A percentile compares a stretch with the other conserved stretches of the same genome.
phyloP scores from a whole-genome alignment of 495 filamentous ascomycete species.

The Lichenothelia convexa region DNA sequence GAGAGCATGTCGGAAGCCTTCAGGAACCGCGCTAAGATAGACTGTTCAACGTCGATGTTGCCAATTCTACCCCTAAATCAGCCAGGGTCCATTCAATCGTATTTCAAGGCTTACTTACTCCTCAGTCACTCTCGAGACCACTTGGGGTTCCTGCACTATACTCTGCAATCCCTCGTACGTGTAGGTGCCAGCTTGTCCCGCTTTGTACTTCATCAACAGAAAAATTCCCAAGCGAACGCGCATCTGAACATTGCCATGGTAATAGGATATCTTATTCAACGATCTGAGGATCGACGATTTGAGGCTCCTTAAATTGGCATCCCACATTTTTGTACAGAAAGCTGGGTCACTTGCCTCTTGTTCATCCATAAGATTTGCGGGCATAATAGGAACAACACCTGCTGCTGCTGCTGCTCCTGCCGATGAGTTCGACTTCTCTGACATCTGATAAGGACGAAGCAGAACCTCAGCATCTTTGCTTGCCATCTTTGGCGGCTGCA shows the following conservation, averaged over 20 bases:
- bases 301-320: not conserved
- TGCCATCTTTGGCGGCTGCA: conserved; percentile 3
- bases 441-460: conserved; percentile 1
- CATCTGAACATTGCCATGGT: conserved; percentile 12
- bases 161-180: conserved; percentile 7
- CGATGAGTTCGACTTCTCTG: not conserved
- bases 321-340: not conserved
- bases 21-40: conserved; percentile 1
- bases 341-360: too few relatives aligned
- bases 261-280: conserved; percentile 9
- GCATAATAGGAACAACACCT: too few relatives aligned
- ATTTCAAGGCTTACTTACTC: conserved; percentile 9
- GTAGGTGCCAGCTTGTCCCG: conserved; percentile 2
- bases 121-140: conserved; percentile 8
- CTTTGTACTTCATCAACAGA: conserved; percentile 4
- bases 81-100: too few relatives aligned
- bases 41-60: conserved; percentile 4
- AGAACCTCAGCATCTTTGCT: conserved; percentile 1
- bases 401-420: not conserved
- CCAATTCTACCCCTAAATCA: conserved; percentile 8
- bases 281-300: not conserved
- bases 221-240: conserved; percentile 12
- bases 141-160: conserved; percentile 8
- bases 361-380: too few relatives aligned
- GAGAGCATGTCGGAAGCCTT: conserved; percentile 3